A percentile compares a stretch with the other conserved stretches of the same genome.
Conservation (phyloP, 148 eudicot species). For the Fallopia convolvulus region DNA sequence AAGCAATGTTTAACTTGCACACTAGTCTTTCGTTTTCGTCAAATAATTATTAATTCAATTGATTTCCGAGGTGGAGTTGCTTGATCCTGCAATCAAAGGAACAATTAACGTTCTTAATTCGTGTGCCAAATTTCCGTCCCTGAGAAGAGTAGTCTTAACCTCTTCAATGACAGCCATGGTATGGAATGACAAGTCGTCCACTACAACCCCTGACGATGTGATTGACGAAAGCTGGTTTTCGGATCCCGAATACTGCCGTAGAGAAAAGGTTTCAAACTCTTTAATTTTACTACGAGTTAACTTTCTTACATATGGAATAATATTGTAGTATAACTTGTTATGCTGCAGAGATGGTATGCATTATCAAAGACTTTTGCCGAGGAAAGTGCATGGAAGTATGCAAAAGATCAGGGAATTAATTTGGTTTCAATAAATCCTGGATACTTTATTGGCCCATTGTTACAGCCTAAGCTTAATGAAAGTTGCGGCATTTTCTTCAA, state of each 20-base stretch:
- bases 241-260: not conserved
- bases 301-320: no score
- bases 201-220: slow-evolving; percentile 11
- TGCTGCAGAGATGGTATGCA: slow-evolving; percentile 30
- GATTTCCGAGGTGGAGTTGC: slow-evolving; percentile 27
- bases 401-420: slow-evolving; percentile 43
- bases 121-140: slow-evolving; percentile 29
- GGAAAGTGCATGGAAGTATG: slow-evolving; percentile 43
- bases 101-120: slow-evolving; percentile 49
- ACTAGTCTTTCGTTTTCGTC: no score
- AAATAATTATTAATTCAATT: not conserved
- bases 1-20: no score
- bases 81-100: slow-evolving; percentile 54
- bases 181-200: slow-evolving; percentile 14
- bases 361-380: slow-evolving; percentile 58
- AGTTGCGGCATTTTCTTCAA: slow-evolving; percentile 36
- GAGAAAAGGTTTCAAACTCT: not conserved
- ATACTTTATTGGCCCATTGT: slow-evolving; percentile 36
- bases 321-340: no score
- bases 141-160: slow-evolving; percentile 41
- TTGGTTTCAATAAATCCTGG: slow-evolving; percentile 41
- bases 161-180: slow-evolving; percentile 34
- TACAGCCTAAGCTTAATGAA: slow-evolving; percentile 49
- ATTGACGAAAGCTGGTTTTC: slow-evolving; percentile 12
- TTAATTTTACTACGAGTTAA: not conserved